Evolutionary conservation across 208 protist genomes (phyloP).

Genomic region (Wallacemonas sp.): DNA sequence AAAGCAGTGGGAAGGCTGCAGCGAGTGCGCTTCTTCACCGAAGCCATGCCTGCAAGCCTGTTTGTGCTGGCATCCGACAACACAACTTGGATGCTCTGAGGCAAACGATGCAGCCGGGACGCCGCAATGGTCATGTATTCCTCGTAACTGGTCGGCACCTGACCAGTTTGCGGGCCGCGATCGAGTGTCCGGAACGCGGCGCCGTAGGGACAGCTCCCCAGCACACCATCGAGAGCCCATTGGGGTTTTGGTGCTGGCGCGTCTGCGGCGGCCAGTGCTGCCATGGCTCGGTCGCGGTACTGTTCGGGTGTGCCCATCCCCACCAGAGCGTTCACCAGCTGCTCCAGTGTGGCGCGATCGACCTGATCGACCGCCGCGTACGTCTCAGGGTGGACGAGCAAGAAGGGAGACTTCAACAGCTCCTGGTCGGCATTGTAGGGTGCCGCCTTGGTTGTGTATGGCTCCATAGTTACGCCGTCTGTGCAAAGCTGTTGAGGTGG

Average conservation of each 20-base stretch:
- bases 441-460: neutral
- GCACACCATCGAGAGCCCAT: conserved; percentile 8
- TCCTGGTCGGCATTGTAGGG: neutral
- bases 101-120: neutral
- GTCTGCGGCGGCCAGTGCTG: too few species aligned
- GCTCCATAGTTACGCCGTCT: neutral
- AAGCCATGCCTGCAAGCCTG: too few species aligned
- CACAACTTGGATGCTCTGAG: too few species aligned
- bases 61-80: too few species aligned
- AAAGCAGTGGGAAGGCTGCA: conserved; percentile 33
- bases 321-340: conserved; percentile 16
- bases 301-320: conserved; percentile 32
- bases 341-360: conserved; percentile 25
- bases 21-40: neutral
- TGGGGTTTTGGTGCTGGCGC: neutral
- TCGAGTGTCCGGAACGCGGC: neutral
- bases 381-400: conserved; percentile 23
- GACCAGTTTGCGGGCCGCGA: neutral
- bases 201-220: conserved; percentile 4
- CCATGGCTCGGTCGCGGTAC: neutral
- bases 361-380: conserved; percentile 19
- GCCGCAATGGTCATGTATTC: neutral
- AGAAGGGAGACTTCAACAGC: neutral
- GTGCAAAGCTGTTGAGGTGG: too few species aligned
- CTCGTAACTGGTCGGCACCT: neutral